phyloP scores from a whole-genome alignment of 2,329 filamentous ascomycete species.

The Tolypocladium album region DNA sequence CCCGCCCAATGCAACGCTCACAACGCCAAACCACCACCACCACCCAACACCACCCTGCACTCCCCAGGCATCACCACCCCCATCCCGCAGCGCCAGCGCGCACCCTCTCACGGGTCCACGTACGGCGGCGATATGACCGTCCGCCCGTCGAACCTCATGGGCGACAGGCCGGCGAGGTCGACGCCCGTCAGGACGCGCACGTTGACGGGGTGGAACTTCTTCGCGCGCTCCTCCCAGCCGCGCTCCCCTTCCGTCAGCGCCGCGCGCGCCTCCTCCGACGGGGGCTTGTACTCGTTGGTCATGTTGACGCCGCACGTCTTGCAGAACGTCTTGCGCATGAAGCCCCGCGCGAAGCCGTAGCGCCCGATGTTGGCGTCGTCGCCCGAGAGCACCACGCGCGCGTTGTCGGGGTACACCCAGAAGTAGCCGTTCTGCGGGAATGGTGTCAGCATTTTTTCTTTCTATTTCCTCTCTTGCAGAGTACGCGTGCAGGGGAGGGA shows the following conservation, averaged over 20 bases:
- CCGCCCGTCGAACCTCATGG: conserved; percentile 14
- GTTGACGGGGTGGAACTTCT: conserved; percentile 22
- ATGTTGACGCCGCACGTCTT: conserved; percentile 35
- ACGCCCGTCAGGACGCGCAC: conserved; percentile 26
- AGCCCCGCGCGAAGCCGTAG: conserved; percentile 23
- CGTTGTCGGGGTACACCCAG: conserved; percentile 33
- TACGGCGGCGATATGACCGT: conserved; percentile 19
- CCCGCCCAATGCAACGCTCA: background rate
- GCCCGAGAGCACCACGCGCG: conserved; percentile 29
- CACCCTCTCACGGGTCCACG: conserved; percentile 24
- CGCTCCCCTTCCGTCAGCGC: conserved; percentile 16
- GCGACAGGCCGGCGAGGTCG: conserved; percentile 16
- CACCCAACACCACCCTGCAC: no score
- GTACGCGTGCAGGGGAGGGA: no score
- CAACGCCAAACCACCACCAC: background rate
- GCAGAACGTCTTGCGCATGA: conserved; percentile 35
- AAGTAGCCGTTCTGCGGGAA: conserved; percentile 29
- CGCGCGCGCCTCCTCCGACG: conserved; percentile 25
- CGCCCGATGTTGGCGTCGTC: conserved; percentile 23
- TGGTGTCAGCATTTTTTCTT: no score
- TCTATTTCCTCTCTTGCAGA: no score
- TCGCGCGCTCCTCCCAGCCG: conserved; percentile 7
- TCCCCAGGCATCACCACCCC: no score
- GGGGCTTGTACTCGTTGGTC: conserved; percentile 16
- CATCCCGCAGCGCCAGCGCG: no score